A percentile compares a stretch with the other conserved stretches of the same genome.
Evolutionary conservation across 306 rosid genomes (phyloP).

Genomic region (Prunus salicina): DNA sequence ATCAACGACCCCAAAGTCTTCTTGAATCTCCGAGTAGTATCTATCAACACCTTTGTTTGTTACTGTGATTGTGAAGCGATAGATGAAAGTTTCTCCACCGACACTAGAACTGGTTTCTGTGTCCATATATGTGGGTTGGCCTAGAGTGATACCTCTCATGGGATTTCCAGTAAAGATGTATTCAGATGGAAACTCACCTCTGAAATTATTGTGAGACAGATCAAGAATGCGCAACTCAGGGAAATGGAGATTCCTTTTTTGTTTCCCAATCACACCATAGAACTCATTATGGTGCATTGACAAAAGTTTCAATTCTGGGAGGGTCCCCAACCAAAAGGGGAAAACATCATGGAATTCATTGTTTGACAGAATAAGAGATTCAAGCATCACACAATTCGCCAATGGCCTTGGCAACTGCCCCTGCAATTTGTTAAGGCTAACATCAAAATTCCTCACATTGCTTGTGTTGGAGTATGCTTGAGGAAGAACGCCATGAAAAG

Average conservation of each 20-base stretch:
- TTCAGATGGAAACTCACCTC: too few species aligned
- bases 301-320: not conserved
- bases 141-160: too few species aligned
- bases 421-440: not conserved
- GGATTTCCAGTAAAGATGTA: too few species aligned
- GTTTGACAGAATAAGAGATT: not conserved
- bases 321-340: not conserved
- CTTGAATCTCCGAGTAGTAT: rapidly evolving
- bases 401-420: not conserved
- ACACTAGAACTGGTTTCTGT: too few species aligned
- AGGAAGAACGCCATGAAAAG: not conserved
- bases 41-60: not conserved
- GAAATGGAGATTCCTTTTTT: too few species aligned
- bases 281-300: not conserved
- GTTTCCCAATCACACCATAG: not conserved
- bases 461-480: not conserved
- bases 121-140: not conserved
- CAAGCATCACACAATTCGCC: not conserved
- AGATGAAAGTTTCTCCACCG: too few species aligned
- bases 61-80: not conserved
- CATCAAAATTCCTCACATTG: not conserved
- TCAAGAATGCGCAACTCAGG: too few species aligned
- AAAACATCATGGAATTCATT: not conserved
- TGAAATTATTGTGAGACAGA: too few species aligned
- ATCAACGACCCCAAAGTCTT: not conserved